Evolutionary conservation across 176 grass and related monocot genomes (phyloP).

Genomic region (Tuctoria greenei): DNA sequence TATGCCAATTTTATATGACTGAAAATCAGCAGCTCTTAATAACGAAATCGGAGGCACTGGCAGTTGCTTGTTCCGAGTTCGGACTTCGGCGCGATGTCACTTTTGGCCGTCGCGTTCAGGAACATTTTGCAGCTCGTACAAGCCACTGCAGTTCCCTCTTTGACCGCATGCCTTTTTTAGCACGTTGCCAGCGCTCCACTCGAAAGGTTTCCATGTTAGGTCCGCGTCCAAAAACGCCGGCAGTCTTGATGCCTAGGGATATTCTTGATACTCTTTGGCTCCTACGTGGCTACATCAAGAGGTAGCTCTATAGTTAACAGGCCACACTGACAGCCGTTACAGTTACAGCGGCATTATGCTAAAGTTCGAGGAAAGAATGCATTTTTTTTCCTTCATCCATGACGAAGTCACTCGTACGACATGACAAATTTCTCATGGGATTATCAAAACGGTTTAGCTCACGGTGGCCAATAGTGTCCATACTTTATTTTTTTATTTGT

Average conservation of each 20-base stretch:
- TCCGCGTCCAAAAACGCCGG: slow-evolving; percentile 24
- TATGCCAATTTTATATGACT: no score
- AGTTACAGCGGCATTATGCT: background rate
- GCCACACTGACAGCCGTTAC: background rate
- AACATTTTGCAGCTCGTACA: slow-evolving; percentile 1
- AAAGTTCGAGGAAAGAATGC: no score
- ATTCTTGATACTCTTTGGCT: background rate
- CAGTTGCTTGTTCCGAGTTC: background rate
- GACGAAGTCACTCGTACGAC: background rate
- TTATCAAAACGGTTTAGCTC: no score
- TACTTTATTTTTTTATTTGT: no score
- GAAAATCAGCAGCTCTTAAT: no score
- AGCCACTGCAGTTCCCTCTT: background rate
- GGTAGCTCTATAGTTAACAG: background rate
- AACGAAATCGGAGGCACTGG: no score
- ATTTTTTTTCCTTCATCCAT: no score
- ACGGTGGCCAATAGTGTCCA: no score
- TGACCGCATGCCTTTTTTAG: background rate
- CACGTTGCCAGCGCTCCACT: slow-evolving; percentile 22
- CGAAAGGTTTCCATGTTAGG: slow-evolving; percentile 22
- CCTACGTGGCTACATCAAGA: background rate
- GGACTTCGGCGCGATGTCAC: background rate
- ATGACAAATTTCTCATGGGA: background rate
- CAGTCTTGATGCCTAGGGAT: background rate
- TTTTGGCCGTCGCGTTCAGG: background rate